phyloP scores from a whole-genome alignment of 768 basidiomycete species.

The Stropharia rugosoannulata region DNA sequence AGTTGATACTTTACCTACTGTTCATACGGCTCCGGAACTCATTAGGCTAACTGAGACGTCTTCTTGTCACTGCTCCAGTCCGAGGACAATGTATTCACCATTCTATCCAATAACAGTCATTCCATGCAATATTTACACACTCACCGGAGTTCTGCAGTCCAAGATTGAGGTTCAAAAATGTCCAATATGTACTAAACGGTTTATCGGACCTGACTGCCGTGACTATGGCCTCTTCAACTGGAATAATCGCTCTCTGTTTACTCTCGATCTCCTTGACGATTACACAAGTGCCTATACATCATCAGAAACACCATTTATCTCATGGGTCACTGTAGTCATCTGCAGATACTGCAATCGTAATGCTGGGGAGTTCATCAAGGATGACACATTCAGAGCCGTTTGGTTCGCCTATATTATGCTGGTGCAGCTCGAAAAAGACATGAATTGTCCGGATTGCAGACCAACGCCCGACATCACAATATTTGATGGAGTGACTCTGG shows the following conservation, averaged over 20 bases:
- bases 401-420: slow-evolving; percentile 32
- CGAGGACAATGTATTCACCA: slow-evolving; percentile 4
- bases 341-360: too few relatives aligned
- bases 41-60: too few relatives aligned
- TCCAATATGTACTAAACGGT: slow-evolving; percentile 11
- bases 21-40: too few relatives aligned
- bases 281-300: slow-evolving; percentile 17
- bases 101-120: background rate
- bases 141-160: background rate
- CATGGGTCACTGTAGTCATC: background rate
- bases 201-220: slow-evolving; percentile 29
- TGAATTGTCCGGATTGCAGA: slow-evolving; percentile 26
- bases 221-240: slow-evolving; percentile 31
- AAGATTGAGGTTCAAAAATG: slow-evolving; percentile 18
- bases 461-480: slow-evolving; percentile 25
- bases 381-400: slow-evolving; percentile 22
- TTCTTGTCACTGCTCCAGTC: background rate
- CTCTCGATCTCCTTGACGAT: slow-evolving; percentile 31
- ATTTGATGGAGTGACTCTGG: slow-evolving; percentile 32
- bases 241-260: slow-evolving; percentile 10
- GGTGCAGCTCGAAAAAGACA: slow-evolving; percentile 20
- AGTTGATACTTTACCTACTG: too few relatives aligned
- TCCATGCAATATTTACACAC: slow-evolving; percentile 13
- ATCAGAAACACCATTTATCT: slow-evolving; percentile 8
- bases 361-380: slow-evolving; percentile 20